These are phyloP conservation scores for Entonaema liquescens DNA, from an alignment of 495 filamentous ascomycete genomes.

Conservation along the genomic window DNA sequence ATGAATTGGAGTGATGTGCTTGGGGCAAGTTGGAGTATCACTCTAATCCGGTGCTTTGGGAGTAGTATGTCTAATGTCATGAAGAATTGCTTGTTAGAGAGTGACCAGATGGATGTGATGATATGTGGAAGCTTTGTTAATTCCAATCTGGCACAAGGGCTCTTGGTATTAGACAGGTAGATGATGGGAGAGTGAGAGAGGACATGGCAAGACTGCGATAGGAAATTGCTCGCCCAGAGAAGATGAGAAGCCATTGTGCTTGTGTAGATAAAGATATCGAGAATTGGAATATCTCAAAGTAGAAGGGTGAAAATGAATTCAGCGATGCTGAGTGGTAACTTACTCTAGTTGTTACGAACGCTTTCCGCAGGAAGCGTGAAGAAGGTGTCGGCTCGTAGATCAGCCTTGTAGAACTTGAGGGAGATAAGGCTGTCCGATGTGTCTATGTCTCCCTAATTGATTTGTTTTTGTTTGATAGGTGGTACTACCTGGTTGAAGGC, in stretches of 20 bases:
- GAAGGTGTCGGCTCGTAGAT: constrained; percentile 16
- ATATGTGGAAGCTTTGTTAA: background rate
- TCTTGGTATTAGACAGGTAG: background rate
- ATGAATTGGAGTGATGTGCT: background rate
- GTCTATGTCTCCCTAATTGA: background rate
- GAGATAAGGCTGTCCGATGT: constrained; percentile 1
- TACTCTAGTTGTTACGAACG: constrained; percentile 10
- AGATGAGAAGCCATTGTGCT: background rate
- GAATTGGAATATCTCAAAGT: background rate
- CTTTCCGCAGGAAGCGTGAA: constrained; percentile 17
- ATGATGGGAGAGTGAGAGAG: background rate
- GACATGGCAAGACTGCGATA: background rate
- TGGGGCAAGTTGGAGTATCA: background rate
- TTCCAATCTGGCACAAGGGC: background rate
- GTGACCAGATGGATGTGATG: background rate
- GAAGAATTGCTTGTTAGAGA: background rate
- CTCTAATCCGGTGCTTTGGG: background rate
- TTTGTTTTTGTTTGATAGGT: background rate
- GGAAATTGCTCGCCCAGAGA: background rate
- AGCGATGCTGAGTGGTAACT: constrained; percentile 15
- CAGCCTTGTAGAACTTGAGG: background rate
- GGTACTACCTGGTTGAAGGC: background rate
- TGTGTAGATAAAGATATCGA: background rate
- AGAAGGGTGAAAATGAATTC: background rate
- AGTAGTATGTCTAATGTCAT: background rate